phyloP scores from a whole-genome alignment of 495 filamentous ascomycete genomes.

The Neurospora pannonica region DNA sequence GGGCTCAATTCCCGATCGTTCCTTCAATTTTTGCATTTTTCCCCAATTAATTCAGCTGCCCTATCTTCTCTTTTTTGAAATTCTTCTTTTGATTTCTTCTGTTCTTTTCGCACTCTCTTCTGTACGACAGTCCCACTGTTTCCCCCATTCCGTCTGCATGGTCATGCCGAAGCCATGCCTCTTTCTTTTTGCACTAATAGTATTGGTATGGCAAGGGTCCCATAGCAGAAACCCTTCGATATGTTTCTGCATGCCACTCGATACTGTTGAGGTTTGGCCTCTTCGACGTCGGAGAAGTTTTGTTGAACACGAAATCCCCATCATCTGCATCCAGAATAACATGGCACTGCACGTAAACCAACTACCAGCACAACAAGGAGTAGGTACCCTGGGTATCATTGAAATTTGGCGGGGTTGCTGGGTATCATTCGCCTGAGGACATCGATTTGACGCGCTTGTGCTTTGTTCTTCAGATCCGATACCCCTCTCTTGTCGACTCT shows the following conservation, averaged over 20 bases:
- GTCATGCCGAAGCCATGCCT: too few species aligned
- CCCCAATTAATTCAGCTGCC: background rate
- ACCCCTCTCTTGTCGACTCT: constrained; percentile 47
- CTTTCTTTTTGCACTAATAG: too few species aligned
- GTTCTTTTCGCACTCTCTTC: too few species aligned
- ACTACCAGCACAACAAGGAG: background rate
- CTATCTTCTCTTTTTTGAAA: background rate
- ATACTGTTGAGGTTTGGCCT: background rate
- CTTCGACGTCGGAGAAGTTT: background rate
- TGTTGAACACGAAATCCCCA: background rate
- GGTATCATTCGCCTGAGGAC: constrained; percentile 52
- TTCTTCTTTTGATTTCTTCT: background rate
- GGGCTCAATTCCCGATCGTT: background rate
- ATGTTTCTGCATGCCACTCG: background rate
- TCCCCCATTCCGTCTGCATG: too few species aligned
- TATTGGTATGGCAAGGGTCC: background rate
- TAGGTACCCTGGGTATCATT: constrained; percentile 12
- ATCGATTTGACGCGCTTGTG: constrained; percentile 52
- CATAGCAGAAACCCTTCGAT: background rate
- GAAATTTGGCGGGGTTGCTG: constrained; percentile 53
- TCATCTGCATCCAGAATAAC: background rate
- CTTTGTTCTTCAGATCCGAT: constrained; percentile 43
- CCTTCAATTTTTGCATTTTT: background rate
- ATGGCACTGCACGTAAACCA: background rate
- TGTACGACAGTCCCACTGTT: background rate